Evolutionary conservation across 768 basidiomycete genomes (phyloP), one percentile per base, ranked within the genome.

Genomic region (Leccinum rimulosum): DNA sequence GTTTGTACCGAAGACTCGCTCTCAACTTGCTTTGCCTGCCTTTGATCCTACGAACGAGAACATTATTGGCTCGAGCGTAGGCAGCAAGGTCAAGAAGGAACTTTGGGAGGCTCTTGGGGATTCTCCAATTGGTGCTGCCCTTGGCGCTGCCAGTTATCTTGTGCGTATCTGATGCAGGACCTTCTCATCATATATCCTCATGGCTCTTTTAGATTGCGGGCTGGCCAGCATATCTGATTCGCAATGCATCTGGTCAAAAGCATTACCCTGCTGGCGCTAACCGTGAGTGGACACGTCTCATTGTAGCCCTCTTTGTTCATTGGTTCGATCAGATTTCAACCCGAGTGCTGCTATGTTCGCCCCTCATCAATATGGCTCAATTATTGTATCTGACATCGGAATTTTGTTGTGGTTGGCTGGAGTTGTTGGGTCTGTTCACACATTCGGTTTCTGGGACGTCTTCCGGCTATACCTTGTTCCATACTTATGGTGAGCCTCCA

Each of bases 1-100:
- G 59, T 97, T 93, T 66, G 94, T 98, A 3, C 96, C 96, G 52
- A 75, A 82, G 65, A 95, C 96, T n/a, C 88, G 94, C 50, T 86
- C 87, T 12, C 78, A 90, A 38, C 74, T 83, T 22, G 84, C 86
- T 28, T 45, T 77, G 87, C 86, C 87, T 35, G 71, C 82, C 47
- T 79, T 93, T 64, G 79, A 95, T 67, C 81, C 85, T 11, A 77
- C 82, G n/a, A 74, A 83, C 49, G 90, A 90, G 70, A 84, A 87
- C 63, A 68, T 81, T 36, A 71, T 79, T 51, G 92, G 91, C 38
- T 80, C 84, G 12, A 84, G 82, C 56, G 83, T 93, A 7, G 72
- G 83, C 12, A 79, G 84, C 49, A 84, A 88, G 63, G 82, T 91
- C 53, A 84, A 83, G 75, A 79, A 80, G 58, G 90, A 91, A 68